Conservation (phyloP, 495 filamentous ascomycete species). For the Xylona heveae region DNA sequence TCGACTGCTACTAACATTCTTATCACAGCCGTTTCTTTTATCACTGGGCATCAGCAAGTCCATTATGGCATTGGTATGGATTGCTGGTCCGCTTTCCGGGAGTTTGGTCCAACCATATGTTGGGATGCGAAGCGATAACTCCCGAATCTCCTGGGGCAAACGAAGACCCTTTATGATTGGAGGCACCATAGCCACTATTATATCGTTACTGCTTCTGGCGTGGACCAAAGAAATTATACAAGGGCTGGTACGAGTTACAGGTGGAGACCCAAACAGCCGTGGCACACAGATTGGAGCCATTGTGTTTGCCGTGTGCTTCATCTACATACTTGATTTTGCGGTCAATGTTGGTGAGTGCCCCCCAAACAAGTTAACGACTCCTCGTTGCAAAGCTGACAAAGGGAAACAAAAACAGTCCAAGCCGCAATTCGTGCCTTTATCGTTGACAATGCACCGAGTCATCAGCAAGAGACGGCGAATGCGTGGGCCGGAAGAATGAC, state of each 20-base stretch:
- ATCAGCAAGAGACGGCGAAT: slow-evolving; percentile 79
- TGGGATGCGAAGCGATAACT: slow-evolving; percentile 76
- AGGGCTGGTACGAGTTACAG: slow-evolving; percentile 49
- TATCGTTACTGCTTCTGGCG: slow-evolving; percentile 52
- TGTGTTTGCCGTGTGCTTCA: slow-evolving; percentile 52
- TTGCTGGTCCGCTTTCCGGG: slow-evolving; percentile 73
- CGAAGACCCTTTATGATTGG: slow-evolving; percentile 75
- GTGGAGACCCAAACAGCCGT: slow-evolving; percentile 35
- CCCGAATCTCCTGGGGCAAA: slow-evolving; percentile 59
- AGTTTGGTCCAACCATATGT: slow-evolving; percentile 85
- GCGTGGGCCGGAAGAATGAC: slow-evolving; percentile 66
- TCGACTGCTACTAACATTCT: not conserved
- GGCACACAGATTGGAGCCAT: slow-evolving; percentile 40
- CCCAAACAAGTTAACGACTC: not conserved
- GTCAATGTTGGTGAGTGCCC: slow-evolving; percentile 65
- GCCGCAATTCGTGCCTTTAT: slow-evolving; percentile 77
- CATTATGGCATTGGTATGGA: slow-evolving; percentile 84
- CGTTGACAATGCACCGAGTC: slow-evolving; percentile 69
- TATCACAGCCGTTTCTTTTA: slow-evolving; percentile 32
- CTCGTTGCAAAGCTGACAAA: not conserved
- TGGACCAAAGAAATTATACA: slow-evolving; percentile 67
- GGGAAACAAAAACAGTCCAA: slow-evolving; percentile 34
- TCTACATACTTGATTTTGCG: slow-evolving; percentile 75
- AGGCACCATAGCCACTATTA: slow-evolving; percentile 48
- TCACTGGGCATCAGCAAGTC: slow-evolving; percentile 84